phyloP scores from a whole-genome alignment of 805 yeast species.

The Cyberlindnera xylosilytica region DNA sequence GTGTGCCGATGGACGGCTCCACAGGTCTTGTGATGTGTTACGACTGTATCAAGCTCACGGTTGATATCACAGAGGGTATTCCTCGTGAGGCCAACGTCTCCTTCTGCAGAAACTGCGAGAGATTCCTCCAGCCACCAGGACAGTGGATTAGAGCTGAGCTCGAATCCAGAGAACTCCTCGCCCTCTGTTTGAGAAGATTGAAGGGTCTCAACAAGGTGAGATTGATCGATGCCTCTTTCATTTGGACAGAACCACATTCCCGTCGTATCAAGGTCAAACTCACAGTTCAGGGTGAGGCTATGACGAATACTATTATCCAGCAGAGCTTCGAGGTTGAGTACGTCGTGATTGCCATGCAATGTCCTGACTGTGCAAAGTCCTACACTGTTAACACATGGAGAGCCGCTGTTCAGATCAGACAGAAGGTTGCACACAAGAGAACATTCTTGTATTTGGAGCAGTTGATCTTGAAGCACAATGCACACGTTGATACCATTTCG shows the following conservation, averaged over 20 bases:
- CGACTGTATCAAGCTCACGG: conserved; percentile 92
- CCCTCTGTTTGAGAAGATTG: conserved; percentile 82
- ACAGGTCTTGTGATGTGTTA: conserved; percentile 91
- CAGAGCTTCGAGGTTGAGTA: conserved; percentile 94
- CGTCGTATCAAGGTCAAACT: conserved; percentile 88
- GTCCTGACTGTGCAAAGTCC: conserved; percentile 97
- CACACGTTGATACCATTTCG: conserved; percentile 90
- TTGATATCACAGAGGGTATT: conserved; percentile 89
- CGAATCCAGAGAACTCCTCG: conserved; percentile 90
- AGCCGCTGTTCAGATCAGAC: conserved; percentile 96
- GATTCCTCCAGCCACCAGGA: conserved; percentile 90
- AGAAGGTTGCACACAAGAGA: conserved; percentile 94
- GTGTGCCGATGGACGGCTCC: conserved; percentile 97
- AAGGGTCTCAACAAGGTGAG: conserved; percentile 86
- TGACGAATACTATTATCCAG: conserved; percentile 86
- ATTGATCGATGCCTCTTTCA: conserved; percentile 86
- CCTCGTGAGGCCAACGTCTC: conserved; percentile 93
- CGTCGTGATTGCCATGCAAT: conserved; percentile 91
- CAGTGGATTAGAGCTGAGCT: conserved; percentile 91
- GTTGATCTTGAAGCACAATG: conserved; percentile 85
- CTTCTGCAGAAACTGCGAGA: conserved; percentile 95
- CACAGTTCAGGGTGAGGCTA: conserved; percentile 96
- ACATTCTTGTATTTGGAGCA: conserved; percentile 95
- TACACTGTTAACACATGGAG: conserved; percentile 98
- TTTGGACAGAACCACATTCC: conserved; percentile 99